phyloP scores from a whole-genome alignment of 495 filamentous ascomycete genomes.

The Diplogelasinospora grovesii region DNA sequence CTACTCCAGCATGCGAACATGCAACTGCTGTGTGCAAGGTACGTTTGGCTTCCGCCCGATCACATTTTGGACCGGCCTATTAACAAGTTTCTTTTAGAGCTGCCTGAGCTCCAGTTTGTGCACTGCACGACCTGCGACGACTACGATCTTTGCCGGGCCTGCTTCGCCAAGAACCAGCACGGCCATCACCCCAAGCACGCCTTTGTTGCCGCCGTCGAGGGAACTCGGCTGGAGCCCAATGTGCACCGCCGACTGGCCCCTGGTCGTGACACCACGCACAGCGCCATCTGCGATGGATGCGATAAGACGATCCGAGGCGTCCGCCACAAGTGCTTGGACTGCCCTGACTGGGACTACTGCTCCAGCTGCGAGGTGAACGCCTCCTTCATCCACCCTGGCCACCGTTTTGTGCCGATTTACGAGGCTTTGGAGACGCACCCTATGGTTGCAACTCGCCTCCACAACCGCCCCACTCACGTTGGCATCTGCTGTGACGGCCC shows the following conservation, averaged over 20 bases:
- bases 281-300: slow-evolving; percentile 91
- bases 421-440: slow-evolving; percentile 57
- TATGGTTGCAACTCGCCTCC: slow-evolving; percentile 23
- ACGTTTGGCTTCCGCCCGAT: too few relatives aligned
- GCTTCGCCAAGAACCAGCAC: slow-evolving; percentile 69
- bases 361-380: slow-evolving; percentile 64
- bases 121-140: slow-evolving; percentile 82
- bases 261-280: slow-evolving; percentile 77
- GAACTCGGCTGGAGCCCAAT: slow-evolving; percentile 46
- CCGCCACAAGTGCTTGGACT: slow-evolving; percentile 94
- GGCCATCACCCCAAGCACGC: slow-evolving; percentile 89
- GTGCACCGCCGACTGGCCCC: slow-evolving; percentile 61
- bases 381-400: slow-evolving; percentile 62
- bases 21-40: slow-evolving; percentile 85
- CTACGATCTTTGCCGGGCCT: slow-evolving; percentile 83
- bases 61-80: too few relatives aligned
- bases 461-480: slow-evolving; percentile 53
- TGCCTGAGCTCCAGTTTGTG: slow-evolving; percentile 71
- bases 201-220: slow-evolving; percentile 59
- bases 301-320: slow-evolving; percentile 83
- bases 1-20: slow-evolving; percentile 58
- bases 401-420: slow-evolving; percentile 88
- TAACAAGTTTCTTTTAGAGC: too few relatives aligned
- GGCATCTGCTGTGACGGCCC: slow-evolving; percentile 96
- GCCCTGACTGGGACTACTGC: slow-evolving; percentile 98